Base-by-base conservation (phyloP, 176 grass and related monocot genomes). In the Bromus sterilis region DNA sequence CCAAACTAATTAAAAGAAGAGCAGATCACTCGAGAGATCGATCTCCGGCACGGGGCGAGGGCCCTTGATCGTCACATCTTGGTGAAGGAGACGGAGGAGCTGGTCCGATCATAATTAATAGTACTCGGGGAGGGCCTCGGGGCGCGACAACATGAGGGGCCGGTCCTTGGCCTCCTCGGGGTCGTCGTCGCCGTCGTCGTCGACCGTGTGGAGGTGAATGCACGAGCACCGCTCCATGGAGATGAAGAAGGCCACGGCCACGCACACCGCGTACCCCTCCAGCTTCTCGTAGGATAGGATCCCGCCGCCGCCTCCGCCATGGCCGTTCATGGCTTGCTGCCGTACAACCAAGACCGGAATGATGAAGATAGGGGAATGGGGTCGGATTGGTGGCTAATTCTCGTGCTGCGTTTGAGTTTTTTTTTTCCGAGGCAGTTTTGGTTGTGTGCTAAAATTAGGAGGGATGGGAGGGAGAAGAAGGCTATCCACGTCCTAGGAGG, bases 191-290 rank as follows among this genome's bases (percentile, higher is more conserved):
- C 66, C 87, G 60, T 94, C 93, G 71, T 92, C 93, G 84, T 94
- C 89, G 0, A 79, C 63, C 18, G 89, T 94, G 72, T 89, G 88
- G 69, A 94, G 82, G 87, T 94, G 90, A 84, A 94, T 94, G 89
- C 93, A 94, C 71, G 93, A 89, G 67, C 89, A 94, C 11, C 78
- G 84, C 82, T 94, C 89, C 53, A 94, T 90, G 56, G 93, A 94
- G 37, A 78, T 75, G 89, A 94, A 94, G 89, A 94, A 94, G 3
- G 93, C 93, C 15, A 89, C 78, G 13, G 79, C 87, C 16, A 94
- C 89, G 62, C 92, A 94, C 29, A 82, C 59, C 16, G 86, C 91
- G 78, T 76, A 90, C 13, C 86, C 57, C 78, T 87, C 91, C 40
- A 85, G 48, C 48, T 53, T 53, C 48, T 53, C 48, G 20, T 53